Percentiles rank a stretch among this genome's conserved stretches.
Conservation (phyloP, 305 asterid genomes). For the Andrographis paniculata region DNA sequence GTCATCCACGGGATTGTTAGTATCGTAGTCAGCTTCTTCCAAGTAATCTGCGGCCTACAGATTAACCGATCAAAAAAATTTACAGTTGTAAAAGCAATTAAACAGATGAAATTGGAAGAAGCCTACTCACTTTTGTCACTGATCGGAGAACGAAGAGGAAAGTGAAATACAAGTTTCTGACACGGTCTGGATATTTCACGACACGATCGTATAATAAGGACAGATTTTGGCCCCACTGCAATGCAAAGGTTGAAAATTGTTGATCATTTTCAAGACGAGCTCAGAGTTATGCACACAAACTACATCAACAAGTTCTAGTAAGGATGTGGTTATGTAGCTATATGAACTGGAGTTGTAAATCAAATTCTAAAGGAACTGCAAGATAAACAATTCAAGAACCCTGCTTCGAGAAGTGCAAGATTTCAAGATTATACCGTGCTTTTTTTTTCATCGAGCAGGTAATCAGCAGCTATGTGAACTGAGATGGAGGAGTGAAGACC, state of each 20-base stretch:
- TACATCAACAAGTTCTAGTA: too few species aligned
- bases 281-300: too few species aligned
- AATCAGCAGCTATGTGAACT: conserved; percentile 60
- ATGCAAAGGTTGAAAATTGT: conserved; percentile 2
- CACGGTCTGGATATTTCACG: conserved; percentile 55
- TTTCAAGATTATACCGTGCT: conserved; percentile 30
- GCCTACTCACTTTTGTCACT: conserved; percentile 53
- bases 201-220: conserved; percentile 51
- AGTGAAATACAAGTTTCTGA: conserved; percentile 58
- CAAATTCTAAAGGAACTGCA: too few species aligned
- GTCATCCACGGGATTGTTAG: conserved; percentile 55
- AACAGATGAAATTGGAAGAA: conserved; percentile 11
- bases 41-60: conserved; percentile 56
- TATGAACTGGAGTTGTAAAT: too few species aligned
- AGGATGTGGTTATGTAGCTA: too few species aligned
- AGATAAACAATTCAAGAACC: too few species aligned
- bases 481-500: conserved; percentile 82
- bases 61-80: conserved; percentile 29
- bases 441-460: conserved; percentile 57
- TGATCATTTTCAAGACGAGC: background rate
- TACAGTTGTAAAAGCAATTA: conserved; percentile 3
- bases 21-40: conserved; percentile 60
- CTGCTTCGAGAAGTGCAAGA: too few species aligned
- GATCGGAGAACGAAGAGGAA: conserved; percentile 62
- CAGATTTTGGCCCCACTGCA: conserved; percentile 60